A percentile compares a stretch with the other conserved stretches of the same genome.
Conservation (phyloP, 1,139 yeast genomes). For the Diutina ranongensis region DNA sequence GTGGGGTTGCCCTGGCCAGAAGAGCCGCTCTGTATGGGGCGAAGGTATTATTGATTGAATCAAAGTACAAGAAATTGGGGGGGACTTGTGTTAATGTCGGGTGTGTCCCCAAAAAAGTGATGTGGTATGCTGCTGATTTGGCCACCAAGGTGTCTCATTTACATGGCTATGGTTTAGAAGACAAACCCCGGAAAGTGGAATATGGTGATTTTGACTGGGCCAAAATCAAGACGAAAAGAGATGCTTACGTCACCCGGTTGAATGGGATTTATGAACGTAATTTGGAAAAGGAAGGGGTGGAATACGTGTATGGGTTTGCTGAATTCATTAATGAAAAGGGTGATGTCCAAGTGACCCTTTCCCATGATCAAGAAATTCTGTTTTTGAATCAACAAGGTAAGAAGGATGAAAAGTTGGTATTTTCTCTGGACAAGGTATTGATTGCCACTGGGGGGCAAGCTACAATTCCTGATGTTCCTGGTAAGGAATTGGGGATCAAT, state of each 20-base stretch:
- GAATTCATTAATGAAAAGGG: slow-evolving; percentile 51
- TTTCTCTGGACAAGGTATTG: slow-evolving; percentile 71
- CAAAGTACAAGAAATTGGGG: slow-evolving; percentile 58
- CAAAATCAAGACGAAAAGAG: slow-evolving; percentile 72
- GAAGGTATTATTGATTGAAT: slow-evolving; percentile 72
- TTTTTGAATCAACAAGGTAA: slow-evolving; percentile 19
- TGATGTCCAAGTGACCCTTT: slow-evolving; percentile 60
- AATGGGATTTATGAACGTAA: slow-evolving; percentile 91
- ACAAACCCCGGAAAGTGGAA: slow-evolving; percentile 29
- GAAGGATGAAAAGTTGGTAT: slow-evolving; percentile 45
- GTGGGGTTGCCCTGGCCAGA: slow-evolving; percentile 96
- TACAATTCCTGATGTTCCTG: slow-evolving; percentile 50
- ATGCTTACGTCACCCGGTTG: slow-evolving; percentile 75
- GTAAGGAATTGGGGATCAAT: slow-evolving; percentile 73
- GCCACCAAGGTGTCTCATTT: slow-evolving; percentile 70
- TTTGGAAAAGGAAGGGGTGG: slow-evolving; percentile 79
- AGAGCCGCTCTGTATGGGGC: slow-evolving; percentile 94
- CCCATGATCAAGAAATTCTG: slow-evolving; percentile 29
- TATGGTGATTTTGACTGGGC: slow-evolving; percentile 67
- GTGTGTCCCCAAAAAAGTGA: slow-evolving; percentile 96
- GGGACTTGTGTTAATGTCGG: slow-evolving; percentile 99
- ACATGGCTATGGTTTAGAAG: slow-evolving; percentile 65
- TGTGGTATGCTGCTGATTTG: slow-evolving; percentile 95
- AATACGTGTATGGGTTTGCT: slow-evolving; percentile 82
- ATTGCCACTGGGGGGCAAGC: slow-evolving; percentile 94